A percentile compares a stretch with the other conserved stretches of the same genome.
These are phyloP conservation scores for Pseudocercospora crystallina DNA, from an alignment of 2,329 filamentous ascomycete genomes.

Conservation along the genomic window DNA sequence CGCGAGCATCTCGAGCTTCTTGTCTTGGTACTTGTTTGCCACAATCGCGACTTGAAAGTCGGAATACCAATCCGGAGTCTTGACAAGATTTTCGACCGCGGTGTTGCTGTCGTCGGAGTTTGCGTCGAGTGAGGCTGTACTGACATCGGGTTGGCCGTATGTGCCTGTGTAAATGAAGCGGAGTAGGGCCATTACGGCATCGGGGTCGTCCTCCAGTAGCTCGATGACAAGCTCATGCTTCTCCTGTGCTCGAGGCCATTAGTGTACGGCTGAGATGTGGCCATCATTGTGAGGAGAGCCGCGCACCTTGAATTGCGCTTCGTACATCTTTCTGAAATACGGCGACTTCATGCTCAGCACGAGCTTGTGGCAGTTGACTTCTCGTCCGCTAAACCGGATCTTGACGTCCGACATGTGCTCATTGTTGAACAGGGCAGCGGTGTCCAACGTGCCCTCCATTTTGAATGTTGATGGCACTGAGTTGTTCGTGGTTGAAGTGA, in stretches of 20 bases:
- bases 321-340: slow-evolving; percentile 10
- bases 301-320: background rate
- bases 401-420: slow-evolving; percentile 10
- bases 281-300: background rate
- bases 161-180: slow-evolving; percentile 8
- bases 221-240: slow-evolving; percentile 4
- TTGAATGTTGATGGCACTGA: too few species aligned
- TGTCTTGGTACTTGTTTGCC: too few species aligned
- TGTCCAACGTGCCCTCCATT: too few species aligned
- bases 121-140: too few species aligned
- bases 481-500: too few species aligned
- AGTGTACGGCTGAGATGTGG: background rate
- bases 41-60: too few species aligned
- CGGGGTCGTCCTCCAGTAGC: slow-evolving; percentile 15
- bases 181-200: slow-evolving; percentile 13
- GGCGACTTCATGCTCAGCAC: slow-evolving; percentile 12
- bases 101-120: too few species aligned
- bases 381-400: slow-evolving; percentile 7
- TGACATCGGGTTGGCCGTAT: too few species aligned
- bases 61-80: too few species aligned
- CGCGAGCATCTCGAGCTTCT: too few species aligned
- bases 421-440: background rate
- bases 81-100: too few species aligned
- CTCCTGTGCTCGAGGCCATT: background rate
- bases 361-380: slow-evolving; percentile 14